phyloP scores from a whole-genome alignment of 441 rosid species.

The Caryocar brasiliense region DNA sequence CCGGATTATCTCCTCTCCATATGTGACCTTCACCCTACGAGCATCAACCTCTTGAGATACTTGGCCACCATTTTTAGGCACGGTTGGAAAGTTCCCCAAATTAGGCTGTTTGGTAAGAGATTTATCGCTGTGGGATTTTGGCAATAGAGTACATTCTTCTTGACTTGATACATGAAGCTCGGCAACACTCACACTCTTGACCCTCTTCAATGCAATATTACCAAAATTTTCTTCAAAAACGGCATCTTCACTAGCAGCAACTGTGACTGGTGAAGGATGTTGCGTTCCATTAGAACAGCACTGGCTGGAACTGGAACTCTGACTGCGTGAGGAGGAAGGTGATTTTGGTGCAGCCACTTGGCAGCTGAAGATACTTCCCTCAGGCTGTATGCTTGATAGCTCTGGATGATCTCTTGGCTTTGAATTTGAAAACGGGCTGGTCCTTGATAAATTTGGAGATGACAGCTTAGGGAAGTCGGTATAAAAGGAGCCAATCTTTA shows the following conservation, averaged over 20 bases:
- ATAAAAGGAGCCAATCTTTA: constrained; percentile 61
- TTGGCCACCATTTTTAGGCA: constrained; percentile 11
- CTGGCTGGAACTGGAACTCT: constrained; percentile 68
- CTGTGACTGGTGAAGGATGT: constrained; percentile 17
- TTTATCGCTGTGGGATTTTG: constrained; percentile 39
- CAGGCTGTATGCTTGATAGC: constrained; percentile 16
- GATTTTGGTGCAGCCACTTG: constrained; percentile 31
- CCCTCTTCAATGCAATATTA: constrained; percentile 26
- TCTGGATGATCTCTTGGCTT: constrained; percentile 24
- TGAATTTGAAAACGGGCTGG: constrained; percentile 22
- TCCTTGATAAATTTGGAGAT: constrained; percentile 37
- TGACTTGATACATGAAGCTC: constrained; percentile 41
- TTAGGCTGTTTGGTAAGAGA: constrained; percentile 24
- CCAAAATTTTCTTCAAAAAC: constrained; percentile 17
- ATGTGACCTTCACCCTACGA: constrained; percentile 52
- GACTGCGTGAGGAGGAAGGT: constrained; percentile 58
- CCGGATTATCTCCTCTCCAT: constrained; percentile 56
- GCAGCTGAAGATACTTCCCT: constrained; percentile 14
- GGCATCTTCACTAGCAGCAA: constrained; percentile 20
- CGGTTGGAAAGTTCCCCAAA: constrained; percentile 19
- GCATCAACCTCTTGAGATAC: constrained; percentile 33
- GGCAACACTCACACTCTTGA: constrained; percentile 35
- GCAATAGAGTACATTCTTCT: constrained; percentile 25
- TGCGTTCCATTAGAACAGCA: constrained; percentile 53
- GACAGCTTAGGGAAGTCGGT: constrained; percentile 52